Base-by-base conservation (phyloP, 331 rosid genomes). In the Arachis monticola region DNA sequence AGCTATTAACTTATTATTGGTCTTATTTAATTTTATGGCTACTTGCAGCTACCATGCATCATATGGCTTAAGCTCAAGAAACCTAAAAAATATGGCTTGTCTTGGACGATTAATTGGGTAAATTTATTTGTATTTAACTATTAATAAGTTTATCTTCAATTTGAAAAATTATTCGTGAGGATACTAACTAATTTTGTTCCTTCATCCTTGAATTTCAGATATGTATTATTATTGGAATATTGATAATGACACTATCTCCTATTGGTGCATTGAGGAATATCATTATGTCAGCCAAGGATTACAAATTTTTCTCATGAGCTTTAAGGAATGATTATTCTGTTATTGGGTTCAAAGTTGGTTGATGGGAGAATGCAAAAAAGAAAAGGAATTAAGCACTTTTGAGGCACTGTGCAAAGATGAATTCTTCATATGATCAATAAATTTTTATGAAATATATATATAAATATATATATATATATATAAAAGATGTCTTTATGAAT, bases 241-340 rank as follows among this genome's bases (percentile, higher is more conserved):
- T 64, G 31, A 47, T 92, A 76, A 92, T 88, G 97, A 58, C 76
- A 52, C 3, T 92, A 8, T 77, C 97, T 48, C 93, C 96, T 32
- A 88, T 92, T 52, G 96, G 93, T 11, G 96, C 86, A 32, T 0
- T 90, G 42, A 85, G 93, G 77, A 64, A 77, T 8, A 87, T 92
- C 72, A 84, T 92, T 11, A 0, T 88, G 5, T 38, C 79, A 46
- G 83, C 96, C 13, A 79, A 61, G 51, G 12, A 12, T 75, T 90
- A 89, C 85, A 7, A 52, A 75, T 92, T 92, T 75, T 92, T 87
- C 93, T 88, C 92, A 1, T 89, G 75, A 76, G 64, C 8, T 48
- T 32, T 32, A 66, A 27, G 7, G 47, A 64, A 17, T 17, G 35
- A 63, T 55, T 64, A 9, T 41, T 44, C 17, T 40, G 6, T 38